A percentile compares a stretch with the other conserved stretches of the same genome.
phyloP scores from a whole-genome alignment of 768 basidiomycete species.

The Porpolomopsis calyptriformis region DNA sequence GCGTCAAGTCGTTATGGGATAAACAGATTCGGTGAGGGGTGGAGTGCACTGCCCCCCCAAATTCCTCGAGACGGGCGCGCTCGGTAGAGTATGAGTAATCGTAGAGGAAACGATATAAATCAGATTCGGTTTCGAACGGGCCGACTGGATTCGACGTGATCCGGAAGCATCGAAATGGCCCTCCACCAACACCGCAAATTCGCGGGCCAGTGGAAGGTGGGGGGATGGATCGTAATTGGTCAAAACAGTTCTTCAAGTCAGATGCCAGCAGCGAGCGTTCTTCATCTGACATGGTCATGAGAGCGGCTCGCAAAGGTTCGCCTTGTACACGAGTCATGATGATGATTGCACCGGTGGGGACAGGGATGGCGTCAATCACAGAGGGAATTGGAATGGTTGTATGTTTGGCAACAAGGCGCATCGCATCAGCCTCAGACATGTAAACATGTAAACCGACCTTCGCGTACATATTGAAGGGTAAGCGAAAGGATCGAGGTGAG shows the following conservation, averaged over 20 bases:
- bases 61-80: not conserved
- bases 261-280: not conserved
- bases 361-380: not conserved
- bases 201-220: not conserved
- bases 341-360: not conserved
- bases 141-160: not conserved
- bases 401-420: not conserved
- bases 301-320: not conserved
- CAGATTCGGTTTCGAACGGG: not conserved
- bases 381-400: not conserved
- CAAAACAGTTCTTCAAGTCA: slow-evolving; percentile 1
- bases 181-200: not conserved
- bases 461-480: not conserved
- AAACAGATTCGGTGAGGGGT: not conserved
- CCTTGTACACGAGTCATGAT: not conserved
- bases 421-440: not conserved
- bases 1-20: not conserved
- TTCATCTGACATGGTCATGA: not conserved
- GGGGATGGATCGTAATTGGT: not conserved
- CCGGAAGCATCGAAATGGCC: not conserved
- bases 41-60: not conserved
- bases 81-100: not conserved
- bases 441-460: not conserved
- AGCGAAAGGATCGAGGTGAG: not conserved
- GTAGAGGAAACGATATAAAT: not conserved